Percentiles rank a stretch among this genome's conserved stretches.
phyloP scores from a whole-genome alignment of 768 basidiomycete species.

The Gautieria morchelliformis region DNA sequence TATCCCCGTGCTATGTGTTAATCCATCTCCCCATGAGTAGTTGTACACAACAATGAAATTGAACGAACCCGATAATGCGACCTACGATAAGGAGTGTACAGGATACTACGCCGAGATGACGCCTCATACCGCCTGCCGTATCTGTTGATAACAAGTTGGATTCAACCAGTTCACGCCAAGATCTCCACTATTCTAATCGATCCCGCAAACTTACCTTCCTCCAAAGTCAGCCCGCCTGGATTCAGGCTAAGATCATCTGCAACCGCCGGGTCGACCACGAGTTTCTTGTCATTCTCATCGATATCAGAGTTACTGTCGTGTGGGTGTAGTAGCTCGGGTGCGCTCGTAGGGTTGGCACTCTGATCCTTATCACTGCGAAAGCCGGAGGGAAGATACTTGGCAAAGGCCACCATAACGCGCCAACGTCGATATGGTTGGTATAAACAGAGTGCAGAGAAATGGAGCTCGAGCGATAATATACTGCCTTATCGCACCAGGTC shows the following conservation, averaged over 20 bases:
- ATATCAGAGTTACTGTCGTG: too few relatives aligned
- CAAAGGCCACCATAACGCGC: too few relatives aligned
- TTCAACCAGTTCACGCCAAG: conserved; percentile 14
- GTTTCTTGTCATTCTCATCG: too few relatives aligned
- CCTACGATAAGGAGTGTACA: conserved; percentile 46
- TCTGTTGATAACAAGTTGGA: conserved; percentile 21
- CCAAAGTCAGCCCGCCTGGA: conserved; percentile 37
- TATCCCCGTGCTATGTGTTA: conserved; percentile 44
- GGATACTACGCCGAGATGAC: conserved; percentile 46
- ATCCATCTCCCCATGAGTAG: conserved; percentile 17
- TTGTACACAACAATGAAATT: conserved; percentile 20
- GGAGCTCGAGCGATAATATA: too few relatives aligned
- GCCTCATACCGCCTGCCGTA: conserved; percentile 46
- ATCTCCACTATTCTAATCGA: conserved; percentile 18
- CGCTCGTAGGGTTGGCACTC: too few relatives aligned
- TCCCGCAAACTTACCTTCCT: conserved; percentile 32
- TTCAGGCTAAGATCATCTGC: conserved; percentile 19
- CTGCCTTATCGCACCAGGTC: not conserved
- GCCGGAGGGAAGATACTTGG: too few relatives aligned
- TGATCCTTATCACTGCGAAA: too few relatives aligned
- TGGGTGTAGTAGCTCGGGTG: too few relatives aligned
- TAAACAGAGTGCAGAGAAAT: too few relatives aligned
- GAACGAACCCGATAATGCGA: not conserved
- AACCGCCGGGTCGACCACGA: not conserved
- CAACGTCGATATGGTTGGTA: too few relatives aligned